phyloP scores from a whole-genome alignment of 2,329 filamentous ascomycete species.

The Ophiostoma australiae region DNA sequence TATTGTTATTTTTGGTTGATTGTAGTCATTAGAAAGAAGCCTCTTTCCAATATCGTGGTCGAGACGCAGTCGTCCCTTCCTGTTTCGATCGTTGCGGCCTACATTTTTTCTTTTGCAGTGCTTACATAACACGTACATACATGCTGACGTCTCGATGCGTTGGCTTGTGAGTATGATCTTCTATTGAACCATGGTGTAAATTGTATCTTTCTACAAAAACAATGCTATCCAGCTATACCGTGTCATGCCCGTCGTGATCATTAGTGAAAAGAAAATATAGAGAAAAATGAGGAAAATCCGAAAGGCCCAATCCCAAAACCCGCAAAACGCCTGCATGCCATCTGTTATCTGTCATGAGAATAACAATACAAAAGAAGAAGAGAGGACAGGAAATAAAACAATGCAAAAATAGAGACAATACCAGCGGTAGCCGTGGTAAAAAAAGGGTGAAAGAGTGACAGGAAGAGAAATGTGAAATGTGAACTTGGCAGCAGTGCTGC shows the following conservation, averaged over 20 bases:
- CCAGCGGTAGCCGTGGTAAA: not conserved
- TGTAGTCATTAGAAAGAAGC: not conserved
- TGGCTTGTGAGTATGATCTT: not conserved
- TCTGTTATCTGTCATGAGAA: not conserved
- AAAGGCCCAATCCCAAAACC: not conserved
- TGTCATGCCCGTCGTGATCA: conserved; percentile 4
- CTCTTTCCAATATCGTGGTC: not conserved
- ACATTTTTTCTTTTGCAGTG: not conserved
- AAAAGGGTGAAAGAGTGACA: not conserved
- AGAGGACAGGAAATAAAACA: not conserved
- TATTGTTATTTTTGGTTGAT: not conserved
- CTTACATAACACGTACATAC: not conserved
- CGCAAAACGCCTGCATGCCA: not conserved
- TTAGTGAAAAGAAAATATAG: not conserved
- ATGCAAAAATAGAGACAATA: not conserved
- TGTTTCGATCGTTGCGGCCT: not conserved
- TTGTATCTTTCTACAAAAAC: not conserved
- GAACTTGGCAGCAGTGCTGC: not conserved
- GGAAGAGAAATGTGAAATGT: not conserved
- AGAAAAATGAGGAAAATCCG: not conserved
- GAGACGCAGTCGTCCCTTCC: not conserved
- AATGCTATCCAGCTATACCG: not conserved
- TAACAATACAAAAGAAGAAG: not conserved
- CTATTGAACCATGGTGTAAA: not conserved
- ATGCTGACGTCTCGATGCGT: too few relatives aligned